phyloP scores from a whole-genome alignment of 257 asterid species.

The Primulina tabacum region DNA sequence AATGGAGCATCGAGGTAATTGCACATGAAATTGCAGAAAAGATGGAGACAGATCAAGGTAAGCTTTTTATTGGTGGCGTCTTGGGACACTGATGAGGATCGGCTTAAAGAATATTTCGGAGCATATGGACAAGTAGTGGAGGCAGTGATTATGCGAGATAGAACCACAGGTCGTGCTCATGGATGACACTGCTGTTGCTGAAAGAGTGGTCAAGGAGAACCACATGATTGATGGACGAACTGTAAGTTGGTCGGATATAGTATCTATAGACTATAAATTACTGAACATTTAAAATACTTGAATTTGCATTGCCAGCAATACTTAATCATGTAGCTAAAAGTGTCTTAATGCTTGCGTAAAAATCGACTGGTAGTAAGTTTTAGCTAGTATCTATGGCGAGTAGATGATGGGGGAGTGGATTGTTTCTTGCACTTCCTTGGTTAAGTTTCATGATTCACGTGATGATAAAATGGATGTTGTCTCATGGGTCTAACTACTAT shows the following conservation, averaged over 20 bases:
- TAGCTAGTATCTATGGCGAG: conserved; percentile 12
- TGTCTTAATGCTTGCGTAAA: conserved; percentile 9
- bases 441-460: conserved; percentile 1
- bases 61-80: conserved; percentile 29
- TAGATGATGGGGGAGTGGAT: neutral
- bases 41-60: conserved; percentile 57
- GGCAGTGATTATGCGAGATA: conserved; percentile 28
- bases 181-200: conserved; percentile 28
- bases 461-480: neutral
- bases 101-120: conserved; percentile 28
- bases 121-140: conserved; percentile 27
- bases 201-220: conserved; percentile 28
- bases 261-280: neutral
- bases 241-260: conserved; percentile 18
- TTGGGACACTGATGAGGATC: conserved; percentile 31
- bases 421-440: conserved; percentile 11
- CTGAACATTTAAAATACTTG: conserved; percentile 18
- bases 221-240: conserved; percentile 28
- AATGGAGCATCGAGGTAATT: neutral
- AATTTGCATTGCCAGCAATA: neutral
- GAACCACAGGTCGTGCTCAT: conserved; percentile 32
- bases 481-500: neutral
- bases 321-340: neutral
- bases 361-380: neutral
- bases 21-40: conserved; percentile 29